Evolutionary conservation across 1,139 yeast genomes (phyloP), one percentile per base, ranked within the genome.

Genomic region (Diutina neorugosa): DNA sequence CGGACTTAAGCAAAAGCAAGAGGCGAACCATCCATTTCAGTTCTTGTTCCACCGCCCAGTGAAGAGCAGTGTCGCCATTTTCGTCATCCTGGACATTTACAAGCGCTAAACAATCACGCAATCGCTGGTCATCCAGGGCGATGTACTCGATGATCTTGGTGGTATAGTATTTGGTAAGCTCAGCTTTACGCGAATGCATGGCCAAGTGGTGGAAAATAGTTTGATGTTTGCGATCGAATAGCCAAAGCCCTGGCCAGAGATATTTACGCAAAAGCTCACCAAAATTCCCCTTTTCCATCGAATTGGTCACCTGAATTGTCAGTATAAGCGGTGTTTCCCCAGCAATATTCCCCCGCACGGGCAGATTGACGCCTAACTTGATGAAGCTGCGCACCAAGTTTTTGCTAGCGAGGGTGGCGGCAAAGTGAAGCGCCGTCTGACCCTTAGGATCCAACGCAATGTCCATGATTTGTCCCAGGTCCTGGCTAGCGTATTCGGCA

Each of bases 11-110:
- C 58, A 86, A 95, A 23, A 93, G 65, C 54, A 93, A 74, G 53
- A 89, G 82, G 56, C 86, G 89, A 20, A 89, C 86, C 56, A 93
- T 82, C 68, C 91, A 83, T 58, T 79, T 81, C 60, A 86, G 84
- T 34, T 96, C 97, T 53, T 84, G 78, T 62, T 96, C 84, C 0
- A 96, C 94, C 0, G 98, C 97, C 56, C 90, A 80, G 65, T 91
- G 96, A 55, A 93, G 72, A 54, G 93, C 82, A 0, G 96, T 89
- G 63, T 91, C 96, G 44, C 98, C 98, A 60, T 84, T 84, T 20
- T 60, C 62, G 52, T 81, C 74, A 64, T 91, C 98, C 59, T 84
- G 86, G 2, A 57, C 56, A 44, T 59, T 57, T 6, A 27, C 56
- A 47, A 25, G 18, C 50, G 40, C 40, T 34, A 46, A 46, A 16